Base-by-base conservation (phyloP, 2,329 filamentous ascomycete species). In the Penicillium sumatraense region DNA sequence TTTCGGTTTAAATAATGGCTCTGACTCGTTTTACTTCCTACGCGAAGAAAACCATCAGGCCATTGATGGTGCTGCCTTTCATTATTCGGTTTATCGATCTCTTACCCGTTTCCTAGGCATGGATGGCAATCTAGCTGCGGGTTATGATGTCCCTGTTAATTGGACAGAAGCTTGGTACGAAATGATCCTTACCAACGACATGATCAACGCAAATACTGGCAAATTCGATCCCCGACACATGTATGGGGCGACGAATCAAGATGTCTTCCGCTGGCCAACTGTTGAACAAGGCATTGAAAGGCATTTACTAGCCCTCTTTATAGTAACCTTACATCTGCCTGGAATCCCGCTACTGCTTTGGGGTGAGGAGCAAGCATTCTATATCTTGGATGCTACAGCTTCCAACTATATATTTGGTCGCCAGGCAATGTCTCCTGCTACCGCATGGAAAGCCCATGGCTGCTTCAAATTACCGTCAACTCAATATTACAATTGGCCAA, bases 281-380 rank as follows among this genome's bases (percentile, higher is more conserved):
- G 74, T 88, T 21, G 73, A 76, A 33, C 79, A 84, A 54, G 85
- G 85, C 3, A 81, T 82, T 0, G 76, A 86, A 62, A 78, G 82
- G 41, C 81, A 84, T 66, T 72, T 87, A 6, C 70, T 87, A 4
- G 85, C 79, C 5, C 74, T 82, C 14, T 87, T 85, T 62, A 78
- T 88, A 41, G 83, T 82, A 1, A 85, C 83, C 0, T 66, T 87
- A 48, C 74, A 85, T 44, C 76, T 87, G 66, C 85, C 85, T 1
- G 85, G 85, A 14, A 84, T 87, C 26, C 83, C 86, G 0, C 67
- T 86, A 26, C 70, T 86, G 14, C 77, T 83, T 14, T 89, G 84
- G 82, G 86, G 86, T 16, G 86, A 89, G 65, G 86, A 89, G 64
- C 86, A 89, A 69, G 82, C 81, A 0, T 85, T 85, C 57, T 88